Evolutionary conservation across 2,329 filamentous ascomycete genomes (phyloP), one percentile per base, ranked within the genome.

Genomic region (Ophiostoma pallidulum): DNA sequence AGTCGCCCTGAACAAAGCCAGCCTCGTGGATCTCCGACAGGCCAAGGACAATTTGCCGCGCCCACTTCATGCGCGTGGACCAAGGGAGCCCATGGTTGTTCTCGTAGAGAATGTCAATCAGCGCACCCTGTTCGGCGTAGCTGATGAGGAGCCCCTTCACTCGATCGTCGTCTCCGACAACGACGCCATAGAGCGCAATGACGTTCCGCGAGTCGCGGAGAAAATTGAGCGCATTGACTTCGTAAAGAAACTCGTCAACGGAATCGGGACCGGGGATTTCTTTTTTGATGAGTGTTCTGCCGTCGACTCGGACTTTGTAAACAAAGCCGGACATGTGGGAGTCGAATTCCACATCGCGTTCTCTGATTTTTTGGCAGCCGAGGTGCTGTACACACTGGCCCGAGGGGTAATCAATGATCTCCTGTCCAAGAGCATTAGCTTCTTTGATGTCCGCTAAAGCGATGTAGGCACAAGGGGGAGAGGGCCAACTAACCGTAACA

Each of bases 241-340:
- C 92, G 63, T 98, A 98, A 2, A 97, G 71, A 59, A 98, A 98
- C 62, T 97, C 92, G 53, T 97, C 91, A 18, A 97, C 83, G 0
- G 87, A 92, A 58, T 97, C 91, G 2, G 90, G 91, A 1, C 91
- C 90, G 1, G 92, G 92, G 14, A 98, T 97, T 61, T 98, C 92
- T 64, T 98, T 98, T 65, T 97, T 97, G 66, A 98, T 95, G 58
- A 89, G 83, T 2, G 79, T 69, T 49, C 74, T 69, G 9, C 77
- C 80, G 49, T 77, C 71, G 31, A 89, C 77, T 13, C 70, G 75
- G 48, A 98, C 88, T 62, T 94, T 94, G 73, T 97, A 98, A 16
- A 97, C 92, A 61, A 97, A 98, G 2, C 92, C 92, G 19, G 91
- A 97, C 63, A 97, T 79, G 67, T 98, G 92, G 1, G 87, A 86